A percentile compares a stretch with the other conserved stretches of the same genome.
These are phyloP conservation scores for Panicum hallii DNA, from an alignment of 202 grass and related monocot species.

Conservation along the genomic window DNA sequence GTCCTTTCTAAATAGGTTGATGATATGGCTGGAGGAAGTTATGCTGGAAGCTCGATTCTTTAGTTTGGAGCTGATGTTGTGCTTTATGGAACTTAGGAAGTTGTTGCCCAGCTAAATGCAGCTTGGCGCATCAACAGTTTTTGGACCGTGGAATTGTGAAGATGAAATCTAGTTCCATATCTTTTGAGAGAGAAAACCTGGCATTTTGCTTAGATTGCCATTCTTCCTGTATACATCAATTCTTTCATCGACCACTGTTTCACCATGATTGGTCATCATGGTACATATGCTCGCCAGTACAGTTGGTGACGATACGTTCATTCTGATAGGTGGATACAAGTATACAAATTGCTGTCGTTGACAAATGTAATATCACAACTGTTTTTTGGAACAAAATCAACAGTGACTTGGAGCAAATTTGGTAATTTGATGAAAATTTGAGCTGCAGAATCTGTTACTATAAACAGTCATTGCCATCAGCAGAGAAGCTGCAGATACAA, in stretches of 20 bases:
- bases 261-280: slow-evolving; percentile 12
- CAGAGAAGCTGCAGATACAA: not conserved
- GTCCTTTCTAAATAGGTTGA: slow-evolving; percentile 46
- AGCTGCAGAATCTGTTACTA: not conserved
- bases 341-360: not conserved
- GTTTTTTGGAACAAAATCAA: slow-evolving; percentile 2
- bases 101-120: slow-evolving; percentile 42
- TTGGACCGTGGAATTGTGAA: slow-evolving; percentile 24
- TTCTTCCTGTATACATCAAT: slow-evolving; percentile 42
- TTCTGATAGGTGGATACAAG: slow-evolving; percentile 30
- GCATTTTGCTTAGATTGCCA: slow-evolving; percentile 23
- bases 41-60: slow-evolving; percentile 66
- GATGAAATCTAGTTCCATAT: slow-evolving; percentile 18
- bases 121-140: not conserved
- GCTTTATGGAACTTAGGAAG: slow-evolving; percentile 61
- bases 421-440: not conserved
- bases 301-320: not conserved
- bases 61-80: slow-evolving; percentile 55
- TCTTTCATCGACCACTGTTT: slow-evolving; percentile 11
- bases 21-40: slow-evolving; percentile 72
- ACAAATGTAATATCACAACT: not conserved
- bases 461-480: not conserved
- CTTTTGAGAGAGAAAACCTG: not conserved
- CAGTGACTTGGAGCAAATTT: not conserved
- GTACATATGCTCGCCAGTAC: slow-evolving; percentile 4